Base-by-base conservation (phyloP, 2,329 filamentous ascomycete genomes). In the Coniella lustricola region DNA sequence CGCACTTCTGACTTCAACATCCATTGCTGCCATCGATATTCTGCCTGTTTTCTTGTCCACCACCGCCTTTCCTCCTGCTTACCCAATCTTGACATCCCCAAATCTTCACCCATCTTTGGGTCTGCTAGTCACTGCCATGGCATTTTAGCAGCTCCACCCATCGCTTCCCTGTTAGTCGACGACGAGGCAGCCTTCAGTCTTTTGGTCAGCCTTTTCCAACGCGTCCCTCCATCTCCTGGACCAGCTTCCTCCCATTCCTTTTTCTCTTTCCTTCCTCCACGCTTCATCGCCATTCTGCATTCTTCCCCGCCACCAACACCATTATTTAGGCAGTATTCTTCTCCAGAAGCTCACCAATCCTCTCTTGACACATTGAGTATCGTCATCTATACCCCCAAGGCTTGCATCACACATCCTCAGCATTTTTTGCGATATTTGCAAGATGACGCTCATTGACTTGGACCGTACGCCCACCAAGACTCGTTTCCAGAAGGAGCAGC, bases 301-400 rank as follows among this genome's bases (percentile, higher is more conserved):
- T 16, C 37, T 21, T 14, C 14, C 16, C 36, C 16, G 2, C 25
- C 39, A 10, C 16, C 17, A 7, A 7, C 16, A 12, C 40, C 20
- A 17, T 14, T 35, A 13, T 16, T 16, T 14, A 7, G 33, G 33
- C 33, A 29, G 25, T 29, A 29, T 29, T 10, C 25, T 29, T 29
- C 25, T n/a, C 25, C 25, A 29, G 25, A 5, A 29, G 25, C 25
- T 29, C 25, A 29, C 25, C 25, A 5, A 29, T 29, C 25, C 5
- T 29, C 25, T 29, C 25, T 29, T 29, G 10, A 5, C 25, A 29
- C 25, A 50, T 50, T 44, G 48, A 53, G 36, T 36, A 53, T 53
- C 48, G 35, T 39, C 44, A 47, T 50, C n/a, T 39, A 49, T 53
- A 53, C 51, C 44, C 25, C 41, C 48, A 53, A 48, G 35, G 48